Percentiles rank a stretch among this genome's conserved stretches.
phyloP scores from a whole-genome alignment of 129 eudicot species.

The Escallonia rubra region DNA sequence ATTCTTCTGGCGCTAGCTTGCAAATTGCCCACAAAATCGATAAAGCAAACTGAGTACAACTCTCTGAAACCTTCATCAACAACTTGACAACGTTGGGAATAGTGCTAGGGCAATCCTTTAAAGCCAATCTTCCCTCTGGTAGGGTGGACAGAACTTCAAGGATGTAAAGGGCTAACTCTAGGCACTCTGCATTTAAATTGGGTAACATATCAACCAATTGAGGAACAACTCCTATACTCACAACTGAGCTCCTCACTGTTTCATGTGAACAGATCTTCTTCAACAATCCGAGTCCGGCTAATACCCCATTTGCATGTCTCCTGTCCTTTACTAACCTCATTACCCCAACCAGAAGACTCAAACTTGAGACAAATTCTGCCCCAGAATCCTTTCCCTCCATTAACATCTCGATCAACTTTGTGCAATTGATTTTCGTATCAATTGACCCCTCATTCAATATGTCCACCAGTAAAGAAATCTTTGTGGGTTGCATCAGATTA shows the following conservation, averaged over 20 bases:
- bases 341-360: constrained; percentile 56
- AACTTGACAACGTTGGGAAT: constrained; percentile 60
- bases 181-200: constrained; percentile 31
- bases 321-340: constrained; percentile 55
- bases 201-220: constrained; percentile 59
- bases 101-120: constrained; percentile 40
- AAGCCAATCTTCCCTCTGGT: constrained; percentile 39
- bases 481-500: constrained; percentile 58
- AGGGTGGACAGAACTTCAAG: constrained; percentile 38
- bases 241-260: constrained; percentile 30
- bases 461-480: constrained; percentile 65
- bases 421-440: constrained; percentile 64
- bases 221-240: constrained; percentile 55
- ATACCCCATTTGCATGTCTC: constrained; percentile 37
- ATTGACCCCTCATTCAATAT: constrained; percentile 72
- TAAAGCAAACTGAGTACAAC: constrained; percentile 49
- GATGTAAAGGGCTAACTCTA: constrained; percentile 45
- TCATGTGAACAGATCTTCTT: constrained; percentile 38
- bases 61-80: constrained; percentile 54
- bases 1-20: constrained; percentile 54
- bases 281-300: constrained; percentile 43
- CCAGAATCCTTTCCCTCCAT: constrained; percentile 42
- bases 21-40: constrained; percentile 58
- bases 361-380: constrained; percentile 45
- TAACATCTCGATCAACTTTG: constrained; percentile 40